Conservation (phyloP, 306 rosid genomes). For the Medicago arabica region DNA sequence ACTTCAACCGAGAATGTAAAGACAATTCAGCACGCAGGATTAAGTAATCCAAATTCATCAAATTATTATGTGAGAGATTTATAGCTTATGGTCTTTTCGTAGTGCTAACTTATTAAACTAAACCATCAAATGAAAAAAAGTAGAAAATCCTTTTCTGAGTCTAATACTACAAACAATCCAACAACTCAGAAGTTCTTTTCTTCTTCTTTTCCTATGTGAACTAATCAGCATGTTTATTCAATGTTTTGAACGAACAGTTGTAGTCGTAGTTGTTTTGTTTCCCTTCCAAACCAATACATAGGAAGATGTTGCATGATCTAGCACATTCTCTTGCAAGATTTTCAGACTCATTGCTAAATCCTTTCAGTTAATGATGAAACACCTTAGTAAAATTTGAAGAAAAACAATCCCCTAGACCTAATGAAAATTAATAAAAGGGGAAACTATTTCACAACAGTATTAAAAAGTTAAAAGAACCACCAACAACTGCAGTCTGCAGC, state of each 20-base stretch:
- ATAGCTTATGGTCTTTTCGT: neutral
- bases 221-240: neutral
- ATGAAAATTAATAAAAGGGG: no score
- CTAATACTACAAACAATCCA: neutral
- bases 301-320: neutral
- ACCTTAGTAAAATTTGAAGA: neutral
- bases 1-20: neutral
- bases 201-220: neutral
- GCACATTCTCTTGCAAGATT: neutral
- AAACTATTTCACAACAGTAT: neutral
- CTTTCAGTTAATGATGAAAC: neutral
- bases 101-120: neutral
- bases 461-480: neutral
- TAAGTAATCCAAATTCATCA: constrained; percentile 29
- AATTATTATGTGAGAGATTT: neutral
- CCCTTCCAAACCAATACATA: neutral
- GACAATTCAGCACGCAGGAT: constrained; percentile 3
- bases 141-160: neutral
- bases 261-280: neutral
- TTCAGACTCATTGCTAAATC: constrained; percentile 1
- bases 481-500: neutral
- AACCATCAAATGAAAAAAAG: constrained; percentile 8
- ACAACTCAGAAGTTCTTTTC: no score
- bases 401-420: no score
- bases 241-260: neutral